Evolutionary conservation across 257 asterid genomes (phyloP).

Genomic region (Solanum piurae): DNA sequence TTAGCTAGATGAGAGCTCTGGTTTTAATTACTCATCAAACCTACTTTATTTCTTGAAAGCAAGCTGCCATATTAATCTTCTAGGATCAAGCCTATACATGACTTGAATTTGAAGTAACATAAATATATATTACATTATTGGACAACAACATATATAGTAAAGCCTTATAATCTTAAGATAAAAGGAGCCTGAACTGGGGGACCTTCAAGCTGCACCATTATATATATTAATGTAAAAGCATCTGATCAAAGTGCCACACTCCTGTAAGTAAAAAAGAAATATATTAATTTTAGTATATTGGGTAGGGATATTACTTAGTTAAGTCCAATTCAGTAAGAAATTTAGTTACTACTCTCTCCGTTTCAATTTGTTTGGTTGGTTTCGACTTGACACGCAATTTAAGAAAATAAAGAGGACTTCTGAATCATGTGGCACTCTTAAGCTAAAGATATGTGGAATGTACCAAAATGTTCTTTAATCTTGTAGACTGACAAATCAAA

Average conservation of each 20-base stretch:
- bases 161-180: neutral
- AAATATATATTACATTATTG: neutral
- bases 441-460: neutral
- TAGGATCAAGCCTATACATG: neutral
- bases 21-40: neutral
- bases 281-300: neutral
- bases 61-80: neutral
- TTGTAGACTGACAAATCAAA: neutral
- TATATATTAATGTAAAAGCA: constrained; percentile 11
- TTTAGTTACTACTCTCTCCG: neutral
- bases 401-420: neutral
- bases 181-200: neutral
- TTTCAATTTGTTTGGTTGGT: neutral
- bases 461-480: neutral
- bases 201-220: neutral
- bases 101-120: neutral
- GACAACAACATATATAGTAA: neutral
- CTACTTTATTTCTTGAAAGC: neutral
- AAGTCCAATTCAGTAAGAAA: neutral
- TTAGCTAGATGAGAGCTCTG: neutral
- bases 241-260: constrained; percentile 38
- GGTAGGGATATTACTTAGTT: neutral
- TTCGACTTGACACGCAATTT: neutral
- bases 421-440: neutral
- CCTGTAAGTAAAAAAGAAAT: constrained; percentile 11